A percentile compares a stretch with the other conserved stretches of the same genome.
phyloP scores from a whole-genome alignment of 768 basidiomycete genomes.

The Leccinum variicolor region DNA sequence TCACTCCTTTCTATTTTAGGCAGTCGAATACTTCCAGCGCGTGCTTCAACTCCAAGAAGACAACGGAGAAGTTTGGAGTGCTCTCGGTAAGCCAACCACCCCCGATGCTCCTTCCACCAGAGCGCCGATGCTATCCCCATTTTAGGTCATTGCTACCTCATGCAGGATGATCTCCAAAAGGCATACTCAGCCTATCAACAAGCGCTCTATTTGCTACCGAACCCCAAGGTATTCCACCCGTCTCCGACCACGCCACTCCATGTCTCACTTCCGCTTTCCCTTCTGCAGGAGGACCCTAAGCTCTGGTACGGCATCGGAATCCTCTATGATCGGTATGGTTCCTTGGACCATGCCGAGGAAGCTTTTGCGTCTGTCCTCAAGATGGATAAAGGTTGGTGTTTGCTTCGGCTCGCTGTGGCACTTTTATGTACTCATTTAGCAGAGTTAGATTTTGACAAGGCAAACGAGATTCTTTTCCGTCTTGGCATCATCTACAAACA shows the following conservation, averaged over 20 bases:
- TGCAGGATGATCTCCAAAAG: conserved; percentile 99
- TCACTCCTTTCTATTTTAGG: conserved; percentile 49
- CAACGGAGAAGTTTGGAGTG: conserved; percentile 99
- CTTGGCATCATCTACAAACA: conserved; percentile 99
- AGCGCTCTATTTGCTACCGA: conserved; percentile 91
- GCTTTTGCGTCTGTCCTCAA: conserved; percentile 94
- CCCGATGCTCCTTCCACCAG: conserved; percentile 13
- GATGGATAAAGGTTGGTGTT: conserved; percentile 87
- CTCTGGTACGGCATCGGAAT: conserved; percentile 99
- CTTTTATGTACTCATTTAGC: conserved; percentile 27
- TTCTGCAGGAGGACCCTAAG: conserved; percentile 83
- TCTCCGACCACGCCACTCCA: conserved; percentile 1
- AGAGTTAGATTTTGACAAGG: conserved; percentile 88
- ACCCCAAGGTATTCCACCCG: conserved; percentile 72
- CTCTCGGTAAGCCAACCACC: conserved; percentile 60
- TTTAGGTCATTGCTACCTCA: conserved; percentile 92
- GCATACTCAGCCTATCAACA: conserved; percentile 99
- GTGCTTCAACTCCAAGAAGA: conserved; percentile 88
- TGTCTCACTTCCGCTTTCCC: conserved; percentile 4
- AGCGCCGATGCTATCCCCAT: conserved; percentile 12
- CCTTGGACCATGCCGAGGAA: conserved; percentile 97
- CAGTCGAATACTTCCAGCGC: conserved; percentile 95
- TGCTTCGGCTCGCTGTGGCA: not conserved
- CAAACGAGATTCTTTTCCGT: conserved; percentile 97
- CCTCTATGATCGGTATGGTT: conserved; percentile 97